Evolutionary conservation across 2,329 filamentous ascomycete genomes (phyloP).

Genomic region (Botrytis hyacinthi): DNA sequence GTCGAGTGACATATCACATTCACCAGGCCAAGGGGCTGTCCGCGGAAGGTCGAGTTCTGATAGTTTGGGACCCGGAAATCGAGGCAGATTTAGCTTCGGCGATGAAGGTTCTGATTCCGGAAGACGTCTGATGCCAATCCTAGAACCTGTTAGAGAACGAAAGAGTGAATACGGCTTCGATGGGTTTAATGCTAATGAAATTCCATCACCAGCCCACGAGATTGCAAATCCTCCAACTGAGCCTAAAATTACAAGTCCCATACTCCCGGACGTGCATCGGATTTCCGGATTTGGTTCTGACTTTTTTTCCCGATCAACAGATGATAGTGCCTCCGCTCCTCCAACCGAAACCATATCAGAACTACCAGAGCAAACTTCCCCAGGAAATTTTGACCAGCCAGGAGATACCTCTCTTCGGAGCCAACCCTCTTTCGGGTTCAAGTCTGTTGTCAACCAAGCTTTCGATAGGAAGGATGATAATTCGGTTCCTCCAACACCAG

Average conservation of each 20-base stretch:
- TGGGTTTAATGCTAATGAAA: conserved; percentile 37
- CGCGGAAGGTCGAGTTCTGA: conserved; percentile 32
- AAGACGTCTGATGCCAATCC: conserved; percentile 42
- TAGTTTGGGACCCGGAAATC: conserved; percentile 25
- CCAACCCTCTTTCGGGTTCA: conserved; percentile 54
- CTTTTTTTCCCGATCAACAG: conserved; percentile 46
- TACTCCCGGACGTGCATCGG: conserved; percentile 56
- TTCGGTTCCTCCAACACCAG: conserved; percentile 49
- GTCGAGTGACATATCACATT: conserved; percentile 33
- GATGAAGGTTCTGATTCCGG: conserved; percentile 38
- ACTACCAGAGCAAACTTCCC: background rate
- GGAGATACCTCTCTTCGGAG: conserved; percentile 44
- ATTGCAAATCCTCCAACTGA: conserved; percentile 21
- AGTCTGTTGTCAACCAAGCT: conserved; percentile 61
- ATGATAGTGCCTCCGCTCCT: conserved; percentile 19
- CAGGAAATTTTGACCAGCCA: background rate
- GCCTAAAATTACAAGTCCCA: conserved; percentile 51
- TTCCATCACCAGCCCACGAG: conserved; percentile 15
- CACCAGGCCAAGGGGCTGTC: conserved; percentile 29
- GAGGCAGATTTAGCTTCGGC: conserved; percentile 26
- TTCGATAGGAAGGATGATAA: conserved; percentile 58
- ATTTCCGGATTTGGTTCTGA: conserved; percentile 61
- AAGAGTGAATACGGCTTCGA: conserved; percentile 59
- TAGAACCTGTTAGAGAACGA: conserved; percentile 56
- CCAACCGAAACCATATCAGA: conserved; percentile 10